A percentile compares a stretch with the other conserved stretches of the same genome.
Evolutionary conservation across 257 asterid genomes (phyloP).

Genomic region (Vinca minor): DNA sequence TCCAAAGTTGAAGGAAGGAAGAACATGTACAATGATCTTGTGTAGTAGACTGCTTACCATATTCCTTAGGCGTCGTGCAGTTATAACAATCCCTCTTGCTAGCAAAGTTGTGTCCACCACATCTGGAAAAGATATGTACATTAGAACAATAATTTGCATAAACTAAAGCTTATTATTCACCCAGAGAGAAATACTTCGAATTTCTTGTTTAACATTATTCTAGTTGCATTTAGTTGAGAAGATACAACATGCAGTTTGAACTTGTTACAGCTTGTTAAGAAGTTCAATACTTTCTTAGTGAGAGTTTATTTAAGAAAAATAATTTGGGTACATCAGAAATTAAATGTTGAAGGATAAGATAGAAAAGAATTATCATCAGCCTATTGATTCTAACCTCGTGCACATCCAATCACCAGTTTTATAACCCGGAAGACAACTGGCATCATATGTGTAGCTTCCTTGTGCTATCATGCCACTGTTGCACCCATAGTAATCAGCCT

Average conservation of each 20-base stretch:
- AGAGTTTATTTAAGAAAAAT: not conserved
- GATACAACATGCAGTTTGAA: not conserved
- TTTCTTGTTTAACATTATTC: not conserved
- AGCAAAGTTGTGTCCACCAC: conserved; percentile 71
- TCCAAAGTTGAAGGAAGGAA: not conserved
- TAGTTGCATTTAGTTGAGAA: not conserved
- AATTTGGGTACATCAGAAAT: not conserved
- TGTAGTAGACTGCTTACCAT: conserved; percentile 28
- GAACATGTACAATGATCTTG: not conserved
- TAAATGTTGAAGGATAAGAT: not conserved
- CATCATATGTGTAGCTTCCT: conserved; percentile 34
- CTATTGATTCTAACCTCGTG: conserved; percentile 30
- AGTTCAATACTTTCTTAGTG: not conserved
- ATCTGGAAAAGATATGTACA: conserved; percentile 21
- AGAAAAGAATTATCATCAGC: not conserved
- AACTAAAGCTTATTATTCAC: not conserved
- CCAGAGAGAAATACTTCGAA: not conserved
- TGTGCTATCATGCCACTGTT: conserved; percentile 40
- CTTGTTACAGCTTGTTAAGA: not conserved
- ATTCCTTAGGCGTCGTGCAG: conserved; percentile 57
- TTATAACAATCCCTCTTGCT: conserved; percentile 62
- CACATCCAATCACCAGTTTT: conserved; percentile 91
- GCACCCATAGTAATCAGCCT: conserved; percentile 39
- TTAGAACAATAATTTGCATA: not conserved
- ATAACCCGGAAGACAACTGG: conserved; percentile 68